Base-by-base conservation (phyloP, 768 basidiomycete genomes). In the Termitomyces sp. region DNA sequence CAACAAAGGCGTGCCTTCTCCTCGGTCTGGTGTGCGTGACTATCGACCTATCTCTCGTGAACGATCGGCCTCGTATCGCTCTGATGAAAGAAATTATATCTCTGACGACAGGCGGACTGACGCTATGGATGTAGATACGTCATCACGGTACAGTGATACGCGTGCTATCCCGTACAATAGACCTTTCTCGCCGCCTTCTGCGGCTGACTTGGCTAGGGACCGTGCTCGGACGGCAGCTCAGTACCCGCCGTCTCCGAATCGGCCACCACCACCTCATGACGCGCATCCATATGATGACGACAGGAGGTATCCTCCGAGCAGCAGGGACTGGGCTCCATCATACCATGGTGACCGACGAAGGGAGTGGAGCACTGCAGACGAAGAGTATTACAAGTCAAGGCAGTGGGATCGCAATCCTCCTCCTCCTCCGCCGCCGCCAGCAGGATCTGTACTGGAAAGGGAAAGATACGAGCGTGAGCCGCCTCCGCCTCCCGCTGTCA, bases 381-480 rank as follows among this genome's bases (percentile, higher is more conserved):
- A 80, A 38, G 78, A 79, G 12, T 74, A 74, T 46, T 70, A 70
- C 61, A 77, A 77, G 53, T 65, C 68, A 43, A 70, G 76, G 56
- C 60, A 63, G 18, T 75, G 74, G 68, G 79, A 81, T 2, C 66
- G 75, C 55, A 68, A 48, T 40, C 49, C 59, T 20, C 66, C 59
- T 20, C 66, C 32, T 7, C 32, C 32, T 3, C 32, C 69, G 36
- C 64, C 67, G 7, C 60, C 66, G 35, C 53, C 65, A 26, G 62
- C 55, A 35, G 28, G 62, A 49, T 53, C 66, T 18, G 63, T 49
- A 8, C 40, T 63, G 13, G 75, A 77, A 8, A 68, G 72, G 61
- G 72, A 78, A 13, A 69, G 77, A 38, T 75, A 72, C 57, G 77
- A 78, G 5, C 71, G 76, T 36, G 74, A 75, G 13, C 67, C 55